Base-by-base conservation (phyloP, 768 basidiomycete genomes). In the Sarcodon aspratus region DNA sequence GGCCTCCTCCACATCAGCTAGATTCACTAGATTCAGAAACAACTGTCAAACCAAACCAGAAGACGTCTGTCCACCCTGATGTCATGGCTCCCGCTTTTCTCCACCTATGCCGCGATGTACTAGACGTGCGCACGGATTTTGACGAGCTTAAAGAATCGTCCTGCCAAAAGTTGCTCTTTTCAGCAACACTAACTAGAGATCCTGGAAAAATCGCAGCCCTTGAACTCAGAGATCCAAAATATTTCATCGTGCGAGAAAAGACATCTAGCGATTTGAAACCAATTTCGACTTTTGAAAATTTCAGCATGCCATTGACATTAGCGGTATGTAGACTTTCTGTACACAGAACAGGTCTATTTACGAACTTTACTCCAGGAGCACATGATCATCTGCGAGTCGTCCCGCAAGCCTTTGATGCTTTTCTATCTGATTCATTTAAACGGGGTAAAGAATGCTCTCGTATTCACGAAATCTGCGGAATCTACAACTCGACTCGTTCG, bases 401-500 rank as follows among this genome's bases (percentile, higher is more conserved):
- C 80, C 0, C 71, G 83, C 54, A 99, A 99, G 62, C 94, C 95
- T 1, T 74, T 98, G 8, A 71, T 90, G 56, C 78, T 99, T 48
- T 85, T 96, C 64, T 74, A 97, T 59, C 82, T 99, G 46, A 71
- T 96, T 2, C 81, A 85, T 58, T 61, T 68, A 7, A 71, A 68
- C 44, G 58, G 69, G 7, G 72, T 92, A 17, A 70, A 64, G 8
- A 85, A 86, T 50, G 86, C 84, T 0, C 71, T 99, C 33, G 82
- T 96, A 32, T 99, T 99, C 68, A 96, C 95, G n/a, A 98, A 97
- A 66, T 91, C 87, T 0, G 84, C 94, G 5, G 94, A 98, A 60
- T 91, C 90, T 0, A 88, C 93, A 0, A 69, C 72, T 3, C 78
- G 95, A 8, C 79, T 98, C 7, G 82, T 93, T 27, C 76, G 73